Conservation (phyloP, 495 filamentous ascomycete genomes). For the Xylaria castorea region DNA sequence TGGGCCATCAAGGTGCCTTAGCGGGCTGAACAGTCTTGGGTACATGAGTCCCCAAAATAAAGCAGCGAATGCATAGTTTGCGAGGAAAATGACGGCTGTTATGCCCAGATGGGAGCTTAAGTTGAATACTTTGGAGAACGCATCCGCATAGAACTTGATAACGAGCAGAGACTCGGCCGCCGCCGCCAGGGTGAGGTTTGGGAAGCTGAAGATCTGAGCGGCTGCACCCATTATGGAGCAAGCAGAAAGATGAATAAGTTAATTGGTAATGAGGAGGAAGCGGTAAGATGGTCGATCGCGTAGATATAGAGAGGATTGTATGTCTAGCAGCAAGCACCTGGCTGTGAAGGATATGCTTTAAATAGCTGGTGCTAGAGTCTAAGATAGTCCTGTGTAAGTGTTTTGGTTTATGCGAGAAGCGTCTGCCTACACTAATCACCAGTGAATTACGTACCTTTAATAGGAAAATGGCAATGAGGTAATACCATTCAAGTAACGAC, state of each 20-base stretch:
- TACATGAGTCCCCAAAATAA: conserved; percentile 58
- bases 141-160: conserved; percentile 23
- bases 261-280: not conserved
- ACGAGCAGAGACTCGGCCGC: conserved; percentile 30
- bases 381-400: not conserved
- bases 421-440: too few species aligned
- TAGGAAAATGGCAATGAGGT: not conserved
- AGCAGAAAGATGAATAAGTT: not conserved
- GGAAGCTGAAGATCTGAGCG: conserved; percentile 30
- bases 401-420: not conserved
- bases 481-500: not conserved
- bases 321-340: not conserved
- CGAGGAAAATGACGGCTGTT: conserved; percentile 24
- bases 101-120: conserved; percentile 10
- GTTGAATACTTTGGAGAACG: conserved; percentile 7
- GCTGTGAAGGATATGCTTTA: not conserved
- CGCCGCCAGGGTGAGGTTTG: conserved; percentile 27
- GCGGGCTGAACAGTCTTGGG: conserved; percentile 63
- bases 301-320: not conserved
- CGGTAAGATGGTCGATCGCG: not conserved
- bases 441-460: not conserved
- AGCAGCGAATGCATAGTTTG: conserved; percentile 35
- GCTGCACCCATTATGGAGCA: conserved; percentile 24
- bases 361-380: not conserved
- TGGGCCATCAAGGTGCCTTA: conserved; percentile 58